Base-by-base conservation (phyloP, 108 stramenopile genomes). In the Discostella pseudostelligera region DNA sequence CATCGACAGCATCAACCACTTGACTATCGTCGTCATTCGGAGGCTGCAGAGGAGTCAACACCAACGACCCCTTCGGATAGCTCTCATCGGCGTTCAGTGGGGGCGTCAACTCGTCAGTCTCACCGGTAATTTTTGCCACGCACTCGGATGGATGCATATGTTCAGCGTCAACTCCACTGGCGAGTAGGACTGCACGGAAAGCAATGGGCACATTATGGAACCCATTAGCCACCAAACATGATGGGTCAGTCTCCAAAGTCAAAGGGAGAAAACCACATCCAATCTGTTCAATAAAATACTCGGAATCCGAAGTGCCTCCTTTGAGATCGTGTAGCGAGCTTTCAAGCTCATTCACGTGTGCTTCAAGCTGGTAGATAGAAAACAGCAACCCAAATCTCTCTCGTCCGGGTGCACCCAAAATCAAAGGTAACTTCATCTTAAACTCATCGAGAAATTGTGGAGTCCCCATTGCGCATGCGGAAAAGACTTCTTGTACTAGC, bases 401-500 rank as follows among this genome's bases (percentile, higher is more conserved):
- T 20, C 72, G 48, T 9, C 22, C 62, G 9, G 72, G 59, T 25
- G 58, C 76, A 5, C 65, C 76, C 43, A 75, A 65, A 16, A 87
- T 65, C 37, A 94, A 69, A 16, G 93, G 93, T 4, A 94, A 70
- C 69, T 90, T 89, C 7, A 91, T 44, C 71, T 94, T 94, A 62
- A 92, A 87, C 60, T 94, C 93, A 29, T 90, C 89, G 28, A 94
- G 57, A 60, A 94, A 94, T 54, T 48, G 61, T 55, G 86, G 83
- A 14, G 78, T 63, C 57, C 79, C 69, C 17, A 86, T 56, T 56
- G 89, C 77, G 57, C 90, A 94, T 8, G 88, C 83, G 21, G 88
- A 81, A 43, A 79, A 91, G 22, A 70, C 82, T 11, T 81, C 78
- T 48, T 81, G 72, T 42, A 94, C 86, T 49, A 94, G 70, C 71